Conservation (phyloP, 257 asterid genomes). For the Thymus quinquecostatus region DNA sequence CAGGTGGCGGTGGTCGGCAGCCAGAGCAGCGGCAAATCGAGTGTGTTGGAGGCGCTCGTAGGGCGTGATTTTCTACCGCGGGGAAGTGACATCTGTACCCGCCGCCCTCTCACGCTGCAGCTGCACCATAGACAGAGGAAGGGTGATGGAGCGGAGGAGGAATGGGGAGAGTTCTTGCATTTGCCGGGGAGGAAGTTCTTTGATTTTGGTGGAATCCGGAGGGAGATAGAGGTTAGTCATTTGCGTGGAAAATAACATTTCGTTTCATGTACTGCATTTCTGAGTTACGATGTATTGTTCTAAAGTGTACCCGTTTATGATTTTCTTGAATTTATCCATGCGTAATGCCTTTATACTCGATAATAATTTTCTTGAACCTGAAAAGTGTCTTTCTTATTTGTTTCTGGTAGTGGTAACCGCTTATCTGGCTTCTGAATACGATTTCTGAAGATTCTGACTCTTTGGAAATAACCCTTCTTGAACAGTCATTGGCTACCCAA, state of each 20-base stretch:
- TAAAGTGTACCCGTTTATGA: neutral
- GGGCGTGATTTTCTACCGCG: slow-evolving; percentile 98
- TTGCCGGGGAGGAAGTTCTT: slow-evolving; percentile 62
- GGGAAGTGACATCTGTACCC: slow-evolving; percentile 87
- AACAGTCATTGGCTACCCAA: neutral
- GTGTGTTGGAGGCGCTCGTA: slow-evolving; percentile 94
- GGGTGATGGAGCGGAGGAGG: slow-evolving; percentile 61
- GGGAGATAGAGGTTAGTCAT: slow-evolving; percentile 72
- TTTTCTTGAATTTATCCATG: neutral
- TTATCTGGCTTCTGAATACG: neutral
- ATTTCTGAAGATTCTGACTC: neutral
- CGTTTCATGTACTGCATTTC: neutral
- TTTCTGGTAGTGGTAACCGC: neutral
- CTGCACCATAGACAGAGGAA: slow-evolving; percentile 60
- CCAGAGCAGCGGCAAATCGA: slow-evolving; percentile 99
- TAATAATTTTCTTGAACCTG: too few relatives aligned
- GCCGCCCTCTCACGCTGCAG: slow-evolving; percentile 91
- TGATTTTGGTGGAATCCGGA: slow-evolving; percentile 75
- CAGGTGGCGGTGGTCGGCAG: slow-evolving; percentile 98
- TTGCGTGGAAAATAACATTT: neutral
- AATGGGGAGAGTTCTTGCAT: slow-evolving; percentile 96
- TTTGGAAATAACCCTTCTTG: neutral
- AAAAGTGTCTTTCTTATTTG: neutral
- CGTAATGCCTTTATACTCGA: neutral
- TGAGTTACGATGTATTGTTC: neutral